Percentiles rank a stretch among this genome's conserved stretches.
Conservation (phyloP, 1,139 yeast species). For the Protomyces inouyei region DNA sequence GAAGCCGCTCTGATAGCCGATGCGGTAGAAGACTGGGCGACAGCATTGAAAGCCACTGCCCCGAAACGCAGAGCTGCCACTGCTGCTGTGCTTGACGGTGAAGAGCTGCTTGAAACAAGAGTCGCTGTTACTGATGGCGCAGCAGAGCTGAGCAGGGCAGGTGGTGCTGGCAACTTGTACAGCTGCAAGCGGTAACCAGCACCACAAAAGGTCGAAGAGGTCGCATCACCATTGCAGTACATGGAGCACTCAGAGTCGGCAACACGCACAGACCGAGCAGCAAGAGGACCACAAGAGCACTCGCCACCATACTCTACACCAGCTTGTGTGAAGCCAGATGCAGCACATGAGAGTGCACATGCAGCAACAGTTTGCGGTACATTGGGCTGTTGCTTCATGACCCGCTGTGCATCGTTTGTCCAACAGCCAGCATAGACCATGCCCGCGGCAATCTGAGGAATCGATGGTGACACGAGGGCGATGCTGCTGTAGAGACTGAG, state of each 20-base stretch:
- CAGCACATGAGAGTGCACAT: constrained; percentile 11
- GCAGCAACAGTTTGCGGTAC: constrained; percentile 8
- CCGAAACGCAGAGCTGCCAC: too few relatives aligned
- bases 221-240: constrained; percentile 3
- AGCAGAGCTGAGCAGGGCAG: too few relatives aligned
- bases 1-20: too few relatives aligned
- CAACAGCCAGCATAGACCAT: constrained; percentile 14
- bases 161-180: neutral
- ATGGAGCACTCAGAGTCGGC: constrained; percentile 13
- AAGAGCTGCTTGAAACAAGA: too few relatives aligned
- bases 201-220: neutral
- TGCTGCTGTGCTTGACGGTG: too few relatives aligned
- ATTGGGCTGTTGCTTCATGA: constrained; percentile 6
- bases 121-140: too few relatives aligned
- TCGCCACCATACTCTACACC: constrained; percentile 17
- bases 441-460: constrained; percentile 11
- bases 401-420: constrained; percentile 16
- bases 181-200: constrained; percentile 22
- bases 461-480: constrained; percentile 5
- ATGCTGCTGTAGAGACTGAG: constrained; percentile 19
- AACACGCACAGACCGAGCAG: constrained; percentile 9
- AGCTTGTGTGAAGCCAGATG: constrained; percentile 8
- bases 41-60: too few relatives aligned
- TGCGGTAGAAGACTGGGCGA: too few relatives aligned
- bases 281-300: constrained; percentile 17